phyloP scores from a whole-genome alignment of 148 eudicot genomes.

The Silene latifolia region DNA sequence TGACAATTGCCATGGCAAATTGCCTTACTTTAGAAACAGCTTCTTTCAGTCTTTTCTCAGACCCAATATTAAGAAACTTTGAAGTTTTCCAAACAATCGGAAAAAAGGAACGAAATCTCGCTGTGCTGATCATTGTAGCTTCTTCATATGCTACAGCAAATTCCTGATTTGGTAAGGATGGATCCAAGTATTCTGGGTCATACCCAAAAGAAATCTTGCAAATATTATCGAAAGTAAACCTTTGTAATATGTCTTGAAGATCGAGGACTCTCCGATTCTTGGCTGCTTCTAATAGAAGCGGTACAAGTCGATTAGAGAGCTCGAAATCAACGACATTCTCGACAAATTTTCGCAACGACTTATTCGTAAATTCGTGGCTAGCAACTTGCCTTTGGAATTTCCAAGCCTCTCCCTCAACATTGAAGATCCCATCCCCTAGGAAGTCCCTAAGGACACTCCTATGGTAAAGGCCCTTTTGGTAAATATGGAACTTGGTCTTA shows the following conservation, averaged over 20 bases:
- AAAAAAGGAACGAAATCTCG: conserved; percentile 23
- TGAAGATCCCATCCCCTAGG: conserved; percentile 43
- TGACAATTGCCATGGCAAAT: conserved; percentile 20
- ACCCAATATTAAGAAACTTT: conserved; percentile 38
- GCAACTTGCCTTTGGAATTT: conserved; percentile 44
- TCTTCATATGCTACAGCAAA: conserved; percentile 43
- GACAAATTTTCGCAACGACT: conserved; percentile 32
- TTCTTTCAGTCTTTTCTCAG: conserved; percentile 39
- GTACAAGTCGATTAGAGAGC: conserved; percentile 33
- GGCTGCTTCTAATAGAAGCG: conserved; percentile 20
- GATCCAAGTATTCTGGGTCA: conserved; percentile 33
- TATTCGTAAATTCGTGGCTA: conserved; percentile 42
- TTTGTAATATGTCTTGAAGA: conserved; percentile 27
- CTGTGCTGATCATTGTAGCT: conserved; percentile 27
- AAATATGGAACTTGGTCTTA: conserved; percentile 19
- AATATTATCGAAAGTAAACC: conserved; percentile 30
- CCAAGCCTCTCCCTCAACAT: conserved; percentile 41
- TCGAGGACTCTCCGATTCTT: conserved; percentile 18
- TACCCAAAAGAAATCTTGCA: conserved; percentile 39
- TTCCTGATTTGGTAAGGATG: conserved; percentile 21
- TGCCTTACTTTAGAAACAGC: conserved; percentile 23
- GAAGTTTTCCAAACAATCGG: conserved; percentile 36
- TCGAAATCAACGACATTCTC: conserved; percentile 40
- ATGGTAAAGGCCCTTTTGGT: conserved; percentile 32
- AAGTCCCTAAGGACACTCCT: conserved; percentile 23